phyloP scores from a whole-genome alignment of 306 rosid species.

The Vigna hirtella region DNA sequence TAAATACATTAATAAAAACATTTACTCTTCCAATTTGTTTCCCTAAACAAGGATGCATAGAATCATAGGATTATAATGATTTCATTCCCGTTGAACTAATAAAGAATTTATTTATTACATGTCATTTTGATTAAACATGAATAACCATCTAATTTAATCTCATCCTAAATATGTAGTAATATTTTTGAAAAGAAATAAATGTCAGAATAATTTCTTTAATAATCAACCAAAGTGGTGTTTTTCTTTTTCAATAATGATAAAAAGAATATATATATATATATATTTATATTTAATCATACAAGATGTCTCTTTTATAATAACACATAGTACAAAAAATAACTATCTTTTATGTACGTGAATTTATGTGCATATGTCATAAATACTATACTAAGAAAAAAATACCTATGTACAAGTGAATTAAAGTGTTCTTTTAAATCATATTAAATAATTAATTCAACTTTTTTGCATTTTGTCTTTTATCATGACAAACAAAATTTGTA shows the following conservation, averaged over 20 bases:
- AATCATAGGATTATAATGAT: too few relatives aligned
- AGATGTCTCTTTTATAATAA: too few relatives aligned
- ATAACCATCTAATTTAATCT: not conserved
- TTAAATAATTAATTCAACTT: not conserved
- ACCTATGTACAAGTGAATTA: too few relatives aligned
- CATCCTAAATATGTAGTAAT: not conserved
- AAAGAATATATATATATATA: too few relatives aligned
- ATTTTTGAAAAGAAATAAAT: not conserved
- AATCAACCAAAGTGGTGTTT: not conserved
- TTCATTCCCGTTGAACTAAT: not conserved
- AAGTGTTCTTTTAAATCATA: too few relatives aligned
- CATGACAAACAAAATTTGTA: too few relatives aligned
- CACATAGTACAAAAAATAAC: too few relatives aligned
- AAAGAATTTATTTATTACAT: not conserved
- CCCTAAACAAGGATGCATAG: not conserved
- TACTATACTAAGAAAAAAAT: too few relatives aligned
- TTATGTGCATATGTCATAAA: too few relatives aligned
- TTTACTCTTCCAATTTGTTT: not conserved
- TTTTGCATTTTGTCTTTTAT: not conserved
- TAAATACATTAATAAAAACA: not conserved
- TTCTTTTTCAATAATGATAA: too few relatives aligned
- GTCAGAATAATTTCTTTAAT: not conserved
- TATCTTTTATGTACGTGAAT: too few relatives aligned
- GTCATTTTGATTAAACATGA: not conserved
- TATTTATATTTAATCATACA: too few relatives aligned